Percentiles rank a stretch among this genome's conserved stretches.
phyloP scores from a whole-genome alignment of 352 stramenopile genomes.

The Globisporangium barbulae region DNA sequence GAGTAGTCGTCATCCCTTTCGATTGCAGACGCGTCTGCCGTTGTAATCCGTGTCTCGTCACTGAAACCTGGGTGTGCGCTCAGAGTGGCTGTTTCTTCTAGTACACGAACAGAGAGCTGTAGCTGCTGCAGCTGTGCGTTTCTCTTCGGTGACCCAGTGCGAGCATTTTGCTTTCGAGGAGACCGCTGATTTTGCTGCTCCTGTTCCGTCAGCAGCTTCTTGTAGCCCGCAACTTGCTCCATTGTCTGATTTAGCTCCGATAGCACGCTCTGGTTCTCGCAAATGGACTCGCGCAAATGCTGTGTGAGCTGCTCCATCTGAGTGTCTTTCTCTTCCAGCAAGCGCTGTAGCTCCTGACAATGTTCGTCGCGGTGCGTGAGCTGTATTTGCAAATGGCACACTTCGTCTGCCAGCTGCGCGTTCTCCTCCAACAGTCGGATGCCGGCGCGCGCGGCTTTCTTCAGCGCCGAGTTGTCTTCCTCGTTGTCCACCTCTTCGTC shows the following conservation, averaged over 20 bases:
- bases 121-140: neutral
- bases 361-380: constrained; percentile 31
- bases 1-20: neutral
- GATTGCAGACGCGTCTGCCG: neutral
- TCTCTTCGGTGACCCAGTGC: neutral
- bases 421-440: constrained; percentile 75
- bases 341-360: constrained; percentile 29
- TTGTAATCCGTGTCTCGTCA: neutral
- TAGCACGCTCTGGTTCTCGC: constrained; percentile 47
- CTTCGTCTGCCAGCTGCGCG: constrained; percentile 57
- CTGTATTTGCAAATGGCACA: constrained; percentile 45
- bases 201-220: constrained; percentile 22
- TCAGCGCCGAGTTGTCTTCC: constrained; percentile 40
- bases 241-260: constrained; percentile 44
- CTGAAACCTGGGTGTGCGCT: neutral
- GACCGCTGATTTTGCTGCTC: constrained; percentile 19
- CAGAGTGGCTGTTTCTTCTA: neutral
- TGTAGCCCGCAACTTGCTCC: constrained; percentile 24
- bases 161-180: constrained; percentile 21
- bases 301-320: constrained; percentile 33
- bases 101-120: neutral
- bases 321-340: constrained; percentile 41
- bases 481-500: constrained; percentile 12
- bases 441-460: constrained; percentile 56
- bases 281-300: constrained; percentile 53